Evolutionary conservation across 139 green algal species (phyloP), one percentile per base, ranked within the genome.

Genomic region (Trebouxia sp.): DNA sequence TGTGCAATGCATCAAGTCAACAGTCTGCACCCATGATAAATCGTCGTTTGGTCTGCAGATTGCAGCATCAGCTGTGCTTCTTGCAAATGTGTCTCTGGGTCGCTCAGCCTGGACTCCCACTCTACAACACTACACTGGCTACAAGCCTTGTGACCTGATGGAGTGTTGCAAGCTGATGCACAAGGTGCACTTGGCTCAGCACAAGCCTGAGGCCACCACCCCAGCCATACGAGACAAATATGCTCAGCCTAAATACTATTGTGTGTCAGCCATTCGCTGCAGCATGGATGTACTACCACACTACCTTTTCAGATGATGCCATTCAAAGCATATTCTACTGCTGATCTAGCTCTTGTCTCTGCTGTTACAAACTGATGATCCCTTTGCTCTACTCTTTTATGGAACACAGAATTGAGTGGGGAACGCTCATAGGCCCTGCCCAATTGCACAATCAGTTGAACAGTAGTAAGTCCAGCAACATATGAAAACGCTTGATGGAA

Each of bases 71-170:
- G 86, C 87, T 43, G 88, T 98, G 5, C 91, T 95, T 75, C 82
- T 98, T 8, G 93, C 94, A 26, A 87, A 90, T 26, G 83, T 89
- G 39, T 95, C 80, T 9, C 76, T 89, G 32, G 67, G 48, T 76
- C 58, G 62, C 45, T 37, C 62, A 24, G 39, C 77, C 30, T 95
- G 89, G 92, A 86, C 83, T 0, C 47, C 81, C 53, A 96, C 92
- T 6, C 83, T 96, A 30, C 48, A 82, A 47, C 88, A 96, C 79
- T 94, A 95, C 85, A 89, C 80, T 12, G 43, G 43, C 11, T 95
- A 95, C 79, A 69, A 28, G 35, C 69, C 91, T 28, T 38, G 48
- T 10, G 84, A 94, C 12, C 83, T 95, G 45, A 72, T 79, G 76
- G 76, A 80, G 47, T 28, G 58, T 3, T 37, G n/a, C 69, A 77